phyloP scores from a whole-genome alignment of 2,329 filamentous ascomycete genomes.

The Hypomyces perniciosus region DNA sequence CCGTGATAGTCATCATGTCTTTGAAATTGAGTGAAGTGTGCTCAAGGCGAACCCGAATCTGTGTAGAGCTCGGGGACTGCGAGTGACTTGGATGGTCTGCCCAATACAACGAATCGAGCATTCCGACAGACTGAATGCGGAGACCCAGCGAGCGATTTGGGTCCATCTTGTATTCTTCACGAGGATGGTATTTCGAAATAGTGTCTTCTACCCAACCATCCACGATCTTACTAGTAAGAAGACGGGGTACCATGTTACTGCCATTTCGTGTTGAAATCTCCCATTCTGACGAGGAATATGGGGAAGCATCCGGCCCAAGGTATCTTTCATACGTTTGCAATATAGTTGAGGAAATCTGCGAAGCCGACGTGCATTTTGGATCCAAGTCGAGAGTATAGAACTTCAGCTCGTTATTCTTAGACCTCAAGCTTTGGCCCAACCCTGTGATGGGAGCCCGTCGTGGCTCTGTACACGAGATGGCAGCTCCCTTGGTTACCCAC shows the following conservation, averaged over 20 bases:
- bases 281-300: constrained; percentile 8
- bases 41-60: constrained; percentile 5
- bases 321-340: constrained; percentile 6
- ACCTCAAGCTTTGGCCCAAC: constrained; percentile 3
- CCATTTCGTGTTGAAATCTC: constrained; percentile 9
- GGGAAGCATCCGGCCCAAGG: constrained; percentile 4
- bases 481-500: constrained; percentile 8
- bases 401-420: background rate
- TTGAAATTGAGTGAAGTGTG: constrained; percentile 7
- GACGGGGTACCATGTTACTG: constrained; percentile 6
- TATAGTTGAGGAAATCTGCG: background rate
- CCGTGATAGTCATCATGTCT: constrained; percentile 7
- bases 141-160: constrained; percentile 1
- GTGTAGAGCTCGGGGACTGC: constrained; percentile 1
- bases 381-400: constrained; percentile 5
- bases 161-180: constrained; percentile 2
- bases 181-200: constrained; percentile 6
- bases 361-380: background rate
- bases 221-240: constrained; percentile 3
- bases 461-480: background rate
- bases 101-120: constrained; percentile 9
- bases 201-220: constrained; percentile 4
- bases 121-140: constrained; percentile 2
- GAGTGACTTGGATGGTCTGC: constrained; percentile 1
- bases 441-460: constrained; percentile 1